These are phyloP conservation scores for Penicillium daleae DNA, from an alignment of 495 filamentous ascomycete species.

Conservation along the genomic window DNA sequence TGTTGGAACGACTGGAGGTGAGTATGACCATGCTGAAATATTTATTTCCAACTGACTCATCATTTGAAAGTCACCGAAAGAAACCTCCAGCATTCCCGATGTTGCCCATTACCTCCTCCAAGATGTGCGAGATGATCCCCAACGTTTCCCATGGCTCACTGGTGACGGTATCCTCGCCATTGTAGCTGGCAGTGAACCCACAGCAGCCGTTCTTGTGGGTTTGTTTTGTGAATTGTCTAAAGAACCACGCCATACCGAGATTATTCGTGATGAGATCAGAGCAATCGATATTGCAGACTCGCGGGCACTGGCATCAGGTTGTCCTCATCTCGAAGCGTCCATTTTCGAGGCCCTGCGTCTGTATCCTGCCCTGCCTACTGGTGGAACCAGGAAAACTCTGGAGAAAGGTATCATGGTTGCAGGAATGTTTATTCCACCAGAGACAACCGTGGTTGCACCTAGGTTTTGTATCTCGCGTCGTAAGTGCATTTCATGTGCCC, in stretches of 20 bases:
- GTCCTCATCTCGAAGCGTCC: conserved; percentile 50
- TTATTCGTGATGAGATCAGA: conserved; percentile 19
- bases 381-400: conserved; percentile 39
- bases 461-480: conserved; percentile 43
- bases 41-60: neutral
- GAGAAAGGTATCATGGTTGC: conserved; percentile 26
- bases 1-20: conserved; percentile 11
- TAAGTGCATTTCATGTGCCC: conserved; percentile 27
- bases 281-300: conserved; percentile 13
- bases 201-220: conserved; percentile 16
- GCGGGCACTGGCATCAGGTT: conserved; percentile 9
- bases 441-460: conserved; percentile 37
- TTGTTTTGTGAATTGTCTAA: conserved; percentile 24
- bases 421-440: conserved; percentile 30
- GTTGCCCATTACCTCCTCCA: conserved; percentile 35
- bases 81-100: conserved; percentile 15
- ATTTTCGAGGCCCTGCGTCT: conserved; percentile 59
- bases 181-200: conserved; percentile 29
- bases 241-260: conserved; percentile 13
- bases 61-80: conserved; percentile 5
- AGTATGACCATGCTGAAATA: neutral
- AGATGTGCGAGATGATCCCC: conserved; percentile 9
- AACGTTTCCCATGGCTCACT: conserved; percentile 15
- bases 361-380: conserved; percentile 49
- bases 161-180: conserved; percentile 26